Evolutionary conservation across 2,329 filamentous ascomycete species (phyloP).

Genomic region (Aspergillus tanneri): DNA sequence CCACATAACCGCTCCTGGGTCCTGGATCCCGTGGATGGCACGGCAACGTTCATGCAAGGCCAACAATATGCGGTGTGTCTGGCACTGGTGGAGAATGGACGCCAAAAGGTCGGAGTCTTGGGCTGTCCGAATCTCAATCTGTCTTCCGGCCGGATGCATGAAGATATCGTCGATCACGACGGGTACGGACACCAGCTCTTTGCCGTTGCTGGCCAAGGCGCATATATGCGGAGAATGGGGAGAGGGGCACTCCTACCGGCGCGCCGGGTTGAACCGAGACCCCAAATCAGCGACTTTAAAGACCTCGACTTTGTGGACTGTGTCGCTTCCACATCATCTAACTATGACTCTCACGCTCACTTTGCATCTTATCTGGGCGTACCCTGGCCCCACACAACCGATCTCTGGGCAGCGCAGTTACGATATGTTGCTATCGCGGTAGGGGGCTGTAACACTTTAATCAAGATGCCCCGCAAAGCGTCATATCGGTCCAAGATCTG

Average conservation of each 20-base stretch:
- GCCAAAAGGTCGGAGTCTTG: constrained; percentile 58
- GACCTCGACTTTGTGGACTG: constrained; percentile 50
- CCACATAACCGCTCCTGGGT: constrained; percentile 55
- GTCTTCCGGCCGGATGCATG: constrained; percentile 34
- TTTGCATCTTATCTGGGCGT: constrained; percentile 43
- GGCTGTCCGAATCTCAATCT: constrained; percentile 62
- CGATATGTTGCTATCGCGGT: constrained; percentile 54
- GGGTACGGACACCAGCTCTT: constrained; percentile 53
- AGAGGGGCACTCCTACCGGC: constrained; percentile 33
- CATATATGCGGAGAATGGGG: constrained; percentile 41
- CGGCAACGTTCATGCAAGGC: constrained; percentile 59
- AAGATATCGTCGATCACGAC: constrained; percentile 44
- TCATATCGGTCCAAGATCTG: constrained; percentile 52
- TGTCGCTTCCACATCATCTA: constrained; percentile 35
- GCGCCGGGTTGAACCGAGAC: constrained; percentile 29
- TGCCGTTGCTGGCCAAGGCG: constrained; percentile 49
- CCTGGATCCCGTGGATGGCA: constrained; percentile 65
- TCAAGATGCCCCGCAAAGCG: constrained; percentile 48
- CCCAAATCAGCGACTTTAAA: constrained; percentile 28
- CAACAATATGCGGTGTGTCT: constrained; percentile 65
- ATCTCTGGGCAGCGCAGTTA: constrained; percentile 56
- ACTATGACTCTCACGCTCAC: constrained; percentile 40
- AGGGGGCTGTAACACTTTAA: constrained; percentile 50
- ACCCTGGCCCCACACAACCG: constrained; percentile 48
- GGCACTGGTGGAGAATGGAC: constrained; percentile 57